Conservation (phyloP, 805 yeast genomes). For the Lachancea dasiensis region DNA sequence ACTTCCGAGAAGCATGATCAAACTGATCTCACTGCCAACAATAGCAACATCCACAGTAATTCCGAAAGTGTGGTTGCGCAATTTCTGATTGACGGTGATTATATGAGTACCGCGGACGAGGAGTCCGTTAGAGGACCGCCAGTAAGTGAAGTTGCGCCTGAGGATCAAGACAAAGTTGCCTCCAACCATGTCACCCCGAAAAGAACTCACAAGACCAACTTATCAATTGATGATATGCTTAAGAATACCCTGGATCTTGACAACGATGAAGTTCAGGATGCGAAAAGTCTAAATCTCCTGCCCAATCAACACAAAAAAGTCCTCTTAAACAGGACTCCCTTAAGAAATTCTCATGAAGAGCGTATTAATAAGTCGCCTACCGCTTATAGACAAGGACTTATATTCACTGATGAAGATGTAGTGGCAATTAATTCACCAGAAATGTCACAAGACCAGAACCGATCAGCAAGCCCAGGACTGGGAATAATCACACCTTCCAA, state of each 20-base stretch:
- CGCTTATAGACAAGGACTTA: constrained; percentile 16
- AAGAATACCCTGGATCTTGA: constrained; percentile 21
- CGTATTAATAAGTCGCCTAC: constrained; percentile 17
- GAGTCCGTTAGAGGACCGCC: constrained; percentile 3
- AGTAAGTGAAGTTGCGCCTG: no score
- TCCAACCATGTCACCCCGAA: background rate
- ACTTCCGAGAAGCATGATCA: constrained; percentile 1
- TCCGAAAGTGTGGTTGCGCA: constrained; percentile 25
- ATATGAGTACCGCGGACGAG: constrained; percentile 7
- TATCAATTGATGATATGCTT: constrained; percentile 20
- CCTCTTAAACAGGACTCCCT: constrained; percentile 22
- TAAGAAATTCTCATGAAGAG: constrained; percentile 17
- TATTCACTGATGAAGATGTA: constrained; percentile 10
- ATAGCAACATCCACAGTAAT: constrained; percentile 5
- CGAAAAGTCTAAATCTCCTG: background rate
- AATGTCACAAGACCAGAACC: constrained; percentile 1
- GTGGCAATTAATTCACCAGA: constrained; percentile 9
- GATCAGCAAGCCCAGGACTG: constrained; percentile 5
- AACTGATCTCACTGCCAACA: constrained; percentile 1
- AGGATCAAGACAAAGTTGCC: no score
- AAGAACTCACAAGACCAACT: constrained; percentile 7
- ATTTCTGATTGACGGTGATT: constrained; percentile 18
- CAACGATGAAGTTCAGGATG: background rate
- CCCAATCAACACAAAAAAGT: constrained; percentile 4
- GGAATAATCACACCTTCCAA: constrained; percentile 6